Evolutionary conservation across 1,284 basidiomycete species (phyloP), one percentile per base, ranked within the genome.

Genomic region (Irpex sp.): DNA sequence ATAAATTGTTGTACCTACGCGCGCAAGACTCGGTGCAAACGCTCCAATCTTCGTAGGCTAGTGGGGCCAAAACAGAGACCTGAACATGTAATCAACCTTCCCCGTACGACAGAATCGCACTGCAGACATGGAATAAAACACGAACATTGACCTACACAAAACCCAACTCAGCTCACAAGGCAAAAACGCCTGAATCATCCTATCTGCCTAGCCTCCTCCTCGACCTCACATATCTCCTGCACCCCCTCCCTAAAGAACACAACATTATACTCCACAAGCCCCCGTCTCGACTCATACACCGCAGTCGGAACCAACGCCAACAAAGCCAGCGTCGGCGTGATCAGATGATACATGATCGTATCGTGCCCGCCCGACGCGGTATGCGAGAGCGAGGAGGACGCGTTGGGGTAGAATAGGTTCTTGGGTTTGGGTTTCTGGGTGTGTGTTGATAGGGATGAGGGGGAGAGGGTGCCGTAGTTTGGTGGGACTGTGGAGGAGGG

Each of bases 241-340:
- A 89, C 84, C 1, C 90, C 90, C 73, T 92, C 88, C 64, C 90
- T 77, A 75, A 98, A 91, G 75, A 92, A 94, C 19, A 94, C 90
- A 4, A 98, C 88, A 71, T 98, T 98, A 77, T 94, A 97, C 74
- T 98, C 96, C 52, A 98, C 85, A 65, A 96, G 80, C 15, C 93
- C 94, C 21, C 92, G 81, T 65, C 91, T 83, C 61, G 85, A 82
- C 62, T 94, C 89, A 72, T 89, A 95, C 15, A 93, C 88, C 51
- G 86, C 81, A 1, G 93, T 92, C 17, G 93, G 90, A 11, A 97
- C 75, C 56, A 97, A 78, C 1, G 92, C 90, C 55, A 98, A 82
- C 48, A 98, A 80, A 0, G 93, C 94, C 4, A 98, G 78, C 62
- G 83, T 87, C 70, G 86, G 84, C 49, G 93, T 94, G 68, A 97